A percentile compares a stretch with the other conserved stretches of the same genome.
Evolutionary conservation across 1,284 basidiomycete species (phyloP).

Genomic region (Ceratobasidium sp.): DNA sequence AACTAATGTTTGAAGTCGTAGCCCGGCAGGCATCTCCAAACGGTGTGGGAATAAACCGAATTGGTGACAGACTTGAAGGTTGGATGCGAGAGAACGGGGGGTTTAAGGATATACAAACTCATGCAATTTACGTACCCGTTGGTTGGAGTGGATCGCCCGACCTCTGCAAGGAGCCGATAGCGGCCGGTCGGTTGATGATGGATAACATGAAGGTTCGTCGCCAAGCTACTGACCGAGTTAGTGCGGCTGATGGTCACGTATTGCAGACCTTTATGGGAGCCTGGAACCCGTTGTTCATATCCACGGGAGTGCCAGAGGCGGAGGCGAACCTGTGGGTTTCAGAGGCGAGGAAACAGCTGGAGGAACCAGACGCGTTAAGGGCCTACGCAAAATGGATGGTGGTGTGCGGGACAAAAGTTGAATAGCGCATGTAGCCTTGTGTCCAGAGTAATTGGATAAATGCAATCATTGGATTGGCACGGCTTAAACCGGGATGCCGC

Average conservation of each 20-base stretch:
- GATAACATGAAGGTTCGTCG: constrained; percentile 24
- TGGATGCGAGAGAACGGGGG: not conserved
- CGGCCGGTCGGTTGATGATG: constrained; percentile 37
- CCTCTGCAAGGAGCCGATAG: constrained; percentile 23
- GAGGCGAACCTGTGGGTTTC: constrained; percentile 33
- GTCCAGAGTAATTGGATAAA: constrained; percentile 31
- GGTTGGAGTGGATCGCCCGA: constrained; percentile 26
- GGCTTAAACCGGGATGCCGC: constrained; percentile 43
- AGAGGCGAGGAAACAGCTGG: constrained; percentile 17
- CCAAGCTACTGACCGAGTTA: constrained; percentile 1
- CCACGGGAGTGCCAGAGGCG: constrained; percentile 25
- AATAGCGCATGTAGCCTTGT: constrained; percentile 14
- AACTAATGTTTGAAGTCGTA: constrained; percentile 17
- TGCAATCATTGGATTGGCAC: constrained; percentile 41
- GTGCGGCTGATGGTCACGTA: not conserved
- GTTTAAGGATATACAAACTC: constrained; percentile 3
- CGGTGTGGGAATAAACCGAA: not conserved
- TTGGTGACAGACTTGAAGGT: not conserved
- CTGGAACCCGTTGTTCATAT: constrained; percentile 35
- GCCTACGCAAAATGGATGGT: constrained; percentile 13
- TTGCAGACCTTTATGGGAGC: constrained; percentile 5
- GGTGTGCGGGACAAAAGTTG: constrained; percentile 8
- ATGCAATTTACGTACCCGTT: constrained; percentile 8
- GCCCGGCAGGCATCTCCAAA: not conserved
- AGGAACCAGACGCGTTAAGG: constrained; percentile 16